Evolutionary conservation across 202 grass and related monocot species (phyloP).

Genomic region (Elaeis oleifera): DNA sequence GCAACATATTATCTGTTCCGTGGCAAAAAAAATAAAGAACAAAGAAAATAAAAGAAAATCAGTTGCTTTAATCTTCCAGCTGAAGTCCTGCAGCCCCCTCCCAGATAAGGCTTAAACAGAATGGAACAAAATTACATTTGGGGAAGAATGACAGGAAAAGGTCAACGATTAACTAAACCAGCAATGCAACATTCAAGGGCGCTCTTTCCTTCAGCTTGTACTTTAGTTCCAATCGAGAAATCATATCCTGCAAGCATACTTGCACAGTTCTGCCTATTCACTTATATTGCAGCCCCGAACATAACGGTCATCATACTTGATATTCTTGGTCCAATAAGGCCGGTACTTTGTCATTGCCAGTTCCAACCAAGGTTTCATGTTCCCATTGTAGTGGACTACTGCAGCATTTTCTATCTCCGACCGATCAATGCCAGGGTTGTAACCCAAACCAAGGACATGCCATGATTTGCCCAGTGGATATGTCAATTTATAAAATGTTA

Average conservation of each 20-base stretch:
- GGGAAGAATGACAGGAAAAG: too few relatives aligned
- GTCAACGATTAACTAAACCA: too few relatives aligned
- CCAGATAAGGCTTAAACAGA: too few relatives aligned
- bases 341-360: slow-evolving; percentile 90
- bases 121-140: too few relatives aligned
- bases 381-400: slow-evolving; percentile 90
- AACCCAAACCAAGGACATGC: slow-evolving; percentile 95
- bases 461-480: slow-evolving; percentile 92
- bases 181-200: too few relatives aligned
- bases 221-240: not conserved
- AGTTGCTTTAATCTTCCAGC: too few relatives aligned
- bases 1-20: too few relatives aligned
- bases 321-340: slow-evolving; percentile 89
- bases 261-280: slow-evolving; percentile 36
- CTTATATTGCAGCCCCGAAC: slow-evolving; percentile 80
- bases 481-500: slow-evolving; percentile 97
- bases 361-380: slow-evolving; percentile 99
- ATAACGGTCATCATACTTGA: slow-evolving; percentile 92
- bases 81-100: too few relatives aligned
- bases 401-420: slow-evolving; percentile 89
- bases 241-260: too few relatives aligned
- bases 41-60: too few relatives aligned
- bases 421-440: slow-evolving; percentile 87
- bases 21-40: too few relatives aligned
- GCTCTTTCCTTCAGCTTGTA: not conserved